Conservation (phyloP, 768 basidiomycete species). For the Phanerodontia chrysosporium region DNA sequence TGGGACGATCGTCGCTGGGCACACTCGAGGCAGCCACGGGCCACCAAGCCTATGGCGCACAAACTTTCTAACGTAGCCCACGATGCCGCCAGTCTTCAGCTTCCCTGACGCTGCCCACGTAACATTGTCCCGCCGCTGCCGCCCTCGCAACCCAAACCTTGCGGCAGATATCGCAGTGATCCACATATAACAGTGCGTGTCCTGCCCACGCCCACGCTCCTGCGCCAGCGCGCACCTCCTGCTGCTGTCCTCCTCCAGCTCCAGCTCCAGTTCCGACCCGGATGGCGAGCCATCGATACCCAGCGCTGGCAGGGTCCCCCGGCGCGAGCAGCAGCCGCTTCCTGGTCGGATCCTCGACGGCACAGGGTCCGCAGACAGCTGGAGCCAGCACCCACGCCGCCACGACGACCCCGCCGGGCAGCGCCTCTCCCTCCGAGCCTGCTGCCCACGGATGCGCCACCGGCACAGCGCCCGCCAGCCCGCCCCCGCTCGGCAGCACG, state of each 20-base stretch:
- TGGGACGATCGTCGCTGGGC: too few species aligned
- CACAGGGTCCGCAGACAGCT: neutral
- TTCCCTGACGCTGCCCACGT: neutral
- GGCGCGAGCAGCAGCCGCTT: neutral
- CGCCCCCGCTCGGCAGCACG: conserved; percentile 14
- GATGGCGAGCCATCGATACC: neutral
- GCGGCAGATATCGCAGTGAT: neutral
- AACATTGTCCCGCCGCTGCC: neutral
- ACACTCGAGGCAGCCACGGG: too few species aligned
- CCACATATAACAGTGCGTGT: neutral
- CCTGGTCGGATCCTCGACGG: neutral
- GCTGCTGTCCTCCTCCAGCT: neutral
- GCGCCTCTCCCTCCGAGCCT: neutral
- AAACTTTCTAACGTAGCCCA: neutral
- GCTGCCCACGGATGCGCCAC: too few species aligned
- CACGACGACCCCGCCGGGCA: neutral
- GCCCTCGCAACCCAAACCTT: neutral
- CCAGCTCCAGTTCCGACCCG: neutral
- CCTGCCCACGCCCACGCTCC: neutral
- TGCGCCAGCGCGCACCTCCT: neutral
- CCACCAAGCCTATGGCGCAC: neutral
- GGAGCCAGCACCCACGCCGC: neutral
- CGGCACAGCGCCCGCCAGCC: conserved; percentile 1
- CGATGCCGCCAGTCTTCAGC: neutral
- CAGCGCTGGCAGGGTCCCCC: neutral